A percentile compares a stretch with the other conserved stretches of the same genome.
phyloP scores from a whole-genome alignment of 108 stramenopile genomes.

The Poteriospumella lacustris region DNA sequence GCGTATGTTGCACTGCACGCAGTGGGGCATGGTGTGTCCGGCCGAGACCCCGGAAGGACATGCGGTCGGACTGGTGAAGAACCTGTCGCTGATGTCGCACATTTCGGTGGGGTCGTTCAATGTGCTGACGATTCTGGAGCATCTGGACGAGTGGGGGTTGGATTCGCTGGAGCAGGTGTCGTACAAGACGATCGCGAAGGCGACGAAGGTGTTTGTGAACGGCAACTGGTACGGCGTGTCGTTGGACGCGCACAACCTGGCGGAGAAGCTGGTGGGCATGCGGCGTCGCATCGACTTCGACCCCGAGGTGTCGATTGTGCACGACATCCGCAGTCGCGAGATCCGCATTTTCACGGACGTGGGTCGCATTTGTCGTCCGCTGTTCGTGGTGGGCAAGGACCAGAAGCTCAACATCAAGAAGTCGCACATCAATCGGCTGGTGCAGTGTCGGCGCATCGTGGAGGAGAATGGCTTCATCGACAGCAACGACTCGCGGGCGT shows the following conservation, averaged over 20 bases:
- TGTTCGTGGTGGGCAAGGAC: constrained; percentile 72
- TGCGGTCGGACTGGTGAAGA: constrained; percentile 93
- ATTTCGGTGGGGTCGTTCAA: constrained; percentile 91
- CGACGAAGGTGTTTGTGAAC: constrained; percentile 94
- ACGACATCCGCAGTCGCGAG: constrained; percentile 85
- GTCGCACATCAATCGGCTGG: constrained; percentile 69
- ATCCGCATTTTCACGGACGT: constrained; percentile 96
- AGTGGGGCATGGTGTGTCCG: constrained; percentile 78
- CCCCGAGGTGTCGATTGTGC: constrained; percentile 89
- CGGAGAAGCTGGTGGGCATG: constrained; percentile 77
- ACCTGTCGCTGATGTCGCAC: constrained; percentile 86
- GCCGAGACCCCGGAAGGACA: constrained; percentile 64
- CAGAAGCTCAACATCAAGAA: constrained; percentile 65
- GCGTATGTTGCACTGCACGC: constrained; percentile 96
- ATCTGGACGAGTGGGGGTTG: constrained; percentile 89
- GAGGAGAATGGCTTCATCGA: no score
- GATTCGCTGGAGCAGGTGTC: constrained; percentile 75
- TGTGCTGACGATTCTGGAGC: constrained; percentile 81
- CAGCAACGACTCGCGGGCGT: no score
- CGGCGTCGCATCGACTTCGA: constrained; percentile 89
- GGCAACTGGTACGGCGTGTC: constrained; percentile 98
- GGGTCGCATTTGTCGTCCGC: constrained; percentile 94
- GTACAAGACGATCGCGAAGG: constrained; percentile 77
- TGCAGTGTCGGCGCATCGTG: constrained; percentile 47
- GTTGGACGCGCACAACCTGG: constrained; percentile 72